Base-by-base conservation (phyloP, 2,329 filamentous ascomycete species). In the Scopulariopsis brevicaulis region DNA sequence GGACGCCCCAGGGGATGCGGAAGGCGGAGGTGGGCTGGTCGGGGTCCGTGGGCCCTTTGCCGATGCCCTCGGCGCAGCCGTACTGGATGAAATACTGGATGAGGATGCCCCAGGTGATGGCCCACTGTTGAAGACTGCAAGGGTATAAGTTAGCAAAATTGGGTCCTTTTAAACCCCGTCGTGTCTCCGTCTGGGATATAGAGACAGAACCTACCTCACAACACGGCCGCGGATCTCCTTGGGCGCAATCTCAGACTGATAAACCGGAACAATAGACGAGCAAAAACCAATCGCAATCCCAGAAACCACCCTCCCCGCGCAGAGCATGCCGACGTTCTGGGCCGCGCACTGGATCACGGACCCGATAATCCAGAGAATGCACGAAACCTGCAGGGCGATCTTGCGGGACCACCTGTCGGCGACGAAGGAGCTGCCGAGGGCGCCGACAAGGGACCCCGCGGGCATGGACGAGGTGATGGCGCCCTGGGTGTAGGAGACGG, bases 391-490 rank as follows among this genome's bases (percentile, higher is more conserved):
- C 22, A 82, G 72, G 1, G 77, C 71, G 5, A 69, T 67, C 64
- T 77, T 79, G 46, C 79, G 74, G 24, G 77, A 79, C 65, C 72
- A 74, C 7, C 66, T 70, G 64, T 82, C 79, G 52, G 77, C 77
- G 22, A 82, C 64, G 60, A 76, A 76, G 32, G 77, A 79, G 5
- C 77, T 79, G 22, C 68, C 58, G 14, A 82, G 68, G 1, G 79
- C 77, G 37, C 79, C 87, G 11, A 86, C 69, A 61, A 87, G 83
- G 4, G 85, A 89, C 18, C 87, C 87, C 54, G 82, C 86, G 18
- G 87, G 83, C 86, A 90, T 90, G 1, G 86, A 75, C 24, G 85
- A 85, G 2, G 85, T 87, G 67, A 90, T 89, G 53, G 79, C 85
- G 52, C 85, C 86, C 69, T 90, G 86, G 0, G 78, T 74, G 63